Evolutionary conservation across 495 filamentous ascomycete species (phyloP).

Genomic region (Aspergillus indologenus): DNA sequence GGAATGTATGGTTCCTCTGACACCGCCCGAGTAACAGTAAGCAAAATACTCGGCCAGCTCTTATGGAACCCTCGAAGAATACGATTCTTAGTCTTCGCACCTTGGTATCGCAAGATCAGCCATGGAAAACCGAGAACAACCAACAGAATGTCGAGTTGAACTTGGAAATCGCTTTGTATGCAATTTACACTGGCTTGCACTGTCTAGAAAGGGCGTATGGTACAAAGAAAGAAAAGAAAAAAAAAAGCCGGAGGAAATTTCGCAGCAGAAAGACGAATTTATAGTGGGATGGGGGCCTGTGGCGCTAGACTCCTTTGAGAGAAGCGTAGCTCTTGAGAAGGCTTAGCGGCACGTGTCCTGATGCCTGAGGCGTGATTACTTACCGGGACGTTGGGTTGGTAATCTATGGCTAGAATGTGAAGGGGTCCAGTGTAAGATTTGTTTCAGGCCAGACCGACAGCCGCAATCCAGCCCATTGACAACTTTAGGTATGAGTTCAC

Average conservation of each 20-base stretch:
- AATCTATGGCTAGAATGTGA: neutral
- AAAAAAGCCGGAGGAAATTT: slow-evolving; percentile 14
- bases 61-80: slow-evolving; percentile 68
- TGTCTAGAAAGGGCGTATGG: slow-evolving; percentile 80
- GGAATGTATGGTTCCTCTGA: slow-evolving; percentile 81
- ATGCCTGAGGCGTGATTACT: neutral
- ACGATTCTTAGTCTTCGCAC: slow-evolving; percentile 68
- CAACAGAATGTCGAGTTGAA: slow-evolving; percentile 67
- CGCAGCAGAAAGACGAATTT: neutral
- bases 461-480: neutral
- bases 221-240: slow-evolving; percentile 39
- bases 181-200: slow-evolving; percentile 69
- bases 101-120: slow-evolving; percentile 78
- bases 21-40: slow-evolving; percentile 75
- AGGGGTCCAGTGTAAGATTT: neutral
- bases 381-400: neutral
- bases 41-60: slow-evolving; percentile 78
- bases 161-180: slow-evolving; percentile 41
- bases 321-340: neutral
- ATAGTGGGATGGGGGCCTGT: neutral
- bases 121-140: slow-evolving; percentile 54
- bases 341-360: neutral
- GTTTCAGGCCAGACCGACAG: neutral
- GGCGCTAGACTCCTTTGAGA: slow-evolving; percentile 4
- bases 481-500: too few relatives aligned